Conservation (phyloP, 2,329 filamentous ascomycete species). For the Fusarium hostae region DNA sequence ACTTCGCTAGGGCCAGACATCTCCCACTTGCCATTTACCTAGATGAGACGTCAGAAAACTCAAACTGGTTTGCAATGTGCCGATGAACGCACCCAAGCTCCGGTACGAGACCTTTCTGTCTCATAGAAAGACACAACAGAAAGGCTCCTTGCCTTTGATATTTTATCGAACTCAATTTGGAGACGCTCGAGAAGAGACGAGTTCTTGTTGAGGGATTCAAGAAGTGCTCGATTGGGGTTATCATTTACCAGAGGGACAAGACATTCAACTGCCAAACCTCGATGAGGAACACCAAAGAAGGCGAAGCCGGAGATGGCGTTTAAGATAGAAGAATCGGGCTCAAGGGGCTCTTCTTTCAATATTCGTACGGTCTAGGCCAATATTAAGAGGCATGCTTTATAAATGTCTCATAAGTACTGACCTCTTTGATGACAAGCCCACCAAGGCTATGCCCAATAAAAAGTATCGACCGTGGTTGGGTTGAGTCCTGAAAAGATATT, state of each 20-base stretch:
- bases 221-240: background rate
- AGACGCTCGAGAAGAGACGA: background rate
- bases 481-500: rapidly evolving
- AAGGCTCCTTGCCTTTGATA: rapidly evolving
- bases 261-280: background rate
- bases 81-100: background rate
- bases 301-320: background rate
- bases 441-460: background rate
- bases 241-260: background rate
- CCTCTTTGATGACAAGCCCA: slow-evolving; percentile 1
- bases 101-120: background rate
- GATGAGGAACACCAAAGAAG: background rate
- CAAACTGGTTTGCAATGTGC: rapidly evolving
- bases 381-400: too few relatives aligned
- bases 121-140: background rate
- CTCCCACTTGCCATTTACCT: background rate
- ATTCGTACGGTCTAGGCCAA: background rate
- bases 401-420: background rate
- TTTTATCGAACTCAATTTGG: rapidly evolving
- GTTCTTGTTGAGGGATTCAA: background rate
- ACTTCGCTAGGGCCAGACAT: background rate
- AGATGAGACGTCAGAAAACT: rapidly evolving
- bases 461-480: background rate
- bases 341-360: background rate
- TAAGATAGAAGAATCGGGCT: rapidly evolving